Percentiles rank a stretch among this genome's conserved stretches.
phyloP scores from a whole-genome alignment of 371 early-diverging fungal genomes.

The Catenaria anguillulae region DNA sequence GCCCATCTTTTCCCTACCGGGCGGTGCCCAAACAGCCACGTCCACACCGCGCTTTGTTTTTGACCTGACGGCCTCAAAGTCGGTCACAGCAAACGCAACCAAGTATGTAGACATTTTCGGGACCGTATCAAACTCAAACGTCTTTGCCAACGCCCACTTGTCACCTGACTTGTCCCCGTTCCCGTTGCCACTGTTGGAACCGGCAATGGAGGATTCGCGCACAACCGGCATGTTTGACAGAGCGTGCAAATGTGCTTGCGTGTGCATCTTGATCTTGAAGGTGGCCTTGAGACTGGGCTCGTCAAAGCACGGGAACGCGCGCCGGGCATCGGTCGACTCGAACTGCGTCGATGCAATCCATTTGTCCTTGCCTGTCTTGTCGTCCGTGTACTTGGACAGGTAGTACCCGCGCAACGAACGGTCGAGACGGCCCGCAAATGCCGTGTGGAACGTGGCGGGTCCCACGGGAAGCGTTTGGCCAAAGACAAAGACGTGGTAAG shows the following conservation, averaged over 20 bases:
- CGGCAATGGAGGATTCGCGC: too few relatives aligned
- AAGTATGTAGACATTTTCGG: conserved; percentile 79
- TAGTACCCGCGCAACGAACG: conserved; percentile 4
- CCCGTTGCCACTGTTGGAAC: conserved; percentile 7
- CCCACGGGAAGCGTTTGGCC: neutral
- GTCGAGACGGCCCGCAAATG: neutral
- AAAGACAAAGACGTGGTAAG: conserved; percentile 7
- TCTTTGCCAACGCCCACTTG: neutral
- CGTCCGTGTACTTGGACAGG: conserved; percentile 2
- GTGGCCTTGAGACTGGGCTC: conserved; percentile 80
- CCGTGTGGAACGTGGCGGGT: neutral
- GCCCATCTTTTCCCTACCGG: conserved; percentile 53
- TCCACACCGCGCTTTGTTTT: conserved; percentile 47
- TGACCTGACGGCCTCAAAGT: neutral
- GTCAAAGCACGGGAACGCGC: conserved; percentile 85
- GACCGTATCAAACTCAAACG: conserved; percentile 55
- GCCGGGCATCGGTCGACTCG: conserved; percentile 53
- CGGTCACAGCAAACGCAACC: neutral
- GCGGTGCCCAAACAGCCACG: conserved; percentile 61
- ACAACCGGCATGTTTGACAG: conserved; percentile 89
- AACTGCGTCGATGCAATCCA: conserved; percentile 79
- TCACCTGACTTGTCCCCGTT: neutral
- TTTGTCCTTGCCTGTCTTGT: conserved; percentile 10
- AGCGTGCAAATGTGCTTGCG: conserved; percentile 44
- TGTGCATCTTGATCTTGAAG: conserved; percentile 61